Conservation (phyloP, 495 filamentous ascomycete species). For the Aspergillus wentii region DNA sequence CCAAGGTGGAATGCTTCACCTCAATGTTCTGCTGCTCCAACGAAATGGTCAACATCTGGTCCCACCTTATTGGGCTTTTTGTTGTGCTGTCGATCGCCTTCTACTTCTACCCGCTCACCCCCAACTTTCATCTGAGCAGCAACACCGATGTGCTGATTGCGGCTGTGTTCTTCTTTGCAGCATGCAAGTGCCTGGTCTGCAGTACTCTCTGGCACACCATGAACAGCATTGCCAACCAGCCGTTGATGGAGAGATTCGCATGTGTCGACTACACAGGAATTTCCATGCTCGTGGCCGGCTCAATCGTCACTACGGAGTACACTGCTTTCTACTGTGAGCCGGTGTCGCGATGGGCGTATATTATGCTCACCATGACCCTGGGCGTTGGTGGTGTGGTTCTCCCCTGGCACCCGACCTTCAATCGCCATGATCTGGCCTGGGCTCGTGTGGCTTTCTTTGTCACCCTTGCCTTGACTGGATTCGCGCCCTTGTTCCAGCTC, state of each 20-base stretch:
- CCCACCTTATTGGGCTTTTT: constrained; percentile 81
- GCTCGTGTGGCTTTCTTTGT: constrained; percentile 89
- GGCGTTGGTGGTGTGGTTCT: constrained; percentile 87
- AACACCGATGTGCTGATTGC: constrained; percentile 85
- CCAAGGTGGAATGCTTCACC: constrained; percentile 77
- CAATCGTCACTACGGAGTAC: constrained; percentile 97
- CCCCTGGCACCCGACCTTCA: constrained; percentile 96
- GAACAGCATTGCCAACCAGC: constrained; percentile 87
- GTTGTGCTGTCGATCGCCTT: constrained; percentile 87
- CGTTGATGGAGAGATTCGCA: constrained; percentile 88
- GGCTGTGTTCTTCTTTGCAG: constrained; percentile 93
- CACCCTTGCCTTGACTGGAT: constrained; percentile 82
- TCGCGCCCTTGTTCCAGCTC: constrained; percentile 82
- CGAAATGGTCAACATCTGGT: constrained; percentile 97
- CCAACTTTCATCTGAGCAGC: constrained; percentile 81
- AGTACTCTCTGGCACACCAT: constrained; percentile 97
- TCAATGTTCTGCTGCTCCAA: constrained; percentile 84
- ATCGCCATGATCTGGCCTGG: constrained; percentile 88
- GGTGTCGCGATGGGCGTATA: constrained; percentile 79
- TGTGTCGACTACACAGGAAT: constrained; percentile 99
- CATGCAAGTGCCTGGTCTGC: constrained; percentile 93
- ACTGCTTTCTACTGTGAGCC: constrained; percentile 99
- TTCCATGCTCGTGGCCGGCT: constrained; percentile 90
- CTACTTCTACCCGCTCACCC: constrained; percentile 87
- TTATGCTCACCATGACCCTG: constrained; percentile 72